Percentiles rank a stretch among this genome's conserved stretches.
phyloP scores from a whole-genome alignment of 78 protist species.

The Dictyostelium citrinum region DNA sequence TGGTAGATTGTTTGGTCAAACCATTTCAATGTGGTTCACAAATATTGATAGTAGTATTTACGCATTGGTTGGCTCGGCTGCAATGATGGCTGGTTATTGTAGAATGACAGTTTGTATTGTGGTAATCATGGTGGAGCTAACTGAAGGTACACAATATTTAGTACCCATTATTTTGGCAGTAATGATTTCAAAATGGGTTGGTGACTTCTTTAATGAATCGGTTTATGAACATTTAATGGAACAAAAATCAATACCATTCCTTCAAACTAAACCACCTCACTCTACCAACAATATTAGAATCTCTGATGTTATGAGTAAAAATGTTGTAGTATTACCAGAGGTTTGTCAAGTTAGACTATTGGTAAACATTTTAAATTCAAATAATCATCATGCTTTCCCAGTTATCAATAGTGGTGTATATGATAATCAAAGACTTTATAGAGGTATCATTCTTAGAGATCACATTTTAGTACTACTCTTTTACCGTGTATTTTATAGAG shows the following conservation, averaged over 20 bases:
- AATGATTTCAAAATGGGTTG: slow-evolving; percentile 88
- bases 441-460: slow-evolving; percentile 52
- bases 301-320: slow-evolving; percentile 55
- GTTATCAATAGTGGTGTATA: slow-evolving; percentile 1
- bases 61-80: slow-evolving; percentile 93
- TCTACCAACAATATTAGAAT: slow-evolving; percentile 32
- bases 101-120: slow-evolving; percentile 91
- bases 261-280: slow-evolving; percentile 70
- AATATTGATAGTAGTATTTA: slow-evolving; percentile 67
- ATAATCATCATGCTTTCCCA: slow-evolving; percentile 55
- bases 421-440: not conserved
- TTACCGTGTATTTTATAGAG: slow-evolving; percentile 15
- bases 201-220: slow-evolving; percentile 77
- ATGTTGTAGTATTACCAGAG: slow-evolving; percentile 59
- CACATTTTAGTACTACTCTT: slow-evolving; percentile 18
- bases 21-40: slow-evolving; percentile 30
- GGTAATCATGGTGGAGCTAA: slow-evolving; percentile 89
- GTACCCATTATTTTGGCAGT: slow-evolving; percentile 89
- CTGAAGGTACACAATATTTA: slow-evolving; percentile 77
- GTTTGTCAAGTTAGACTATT: slow-evolving; percentile 27
- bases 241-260: slow-evolving; percentile 70
- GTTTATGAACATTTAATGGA: slow-evolving; percentile 86
- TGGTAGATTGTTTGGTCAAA: slow-evolving; percentile 89
- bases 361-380: not conserved
- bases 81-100: slow-evolving; percentile 92